phyloP scores from a whole-genome alignment of 345 rosid species.

The Excoecaria cochinchinensis region DNA sequence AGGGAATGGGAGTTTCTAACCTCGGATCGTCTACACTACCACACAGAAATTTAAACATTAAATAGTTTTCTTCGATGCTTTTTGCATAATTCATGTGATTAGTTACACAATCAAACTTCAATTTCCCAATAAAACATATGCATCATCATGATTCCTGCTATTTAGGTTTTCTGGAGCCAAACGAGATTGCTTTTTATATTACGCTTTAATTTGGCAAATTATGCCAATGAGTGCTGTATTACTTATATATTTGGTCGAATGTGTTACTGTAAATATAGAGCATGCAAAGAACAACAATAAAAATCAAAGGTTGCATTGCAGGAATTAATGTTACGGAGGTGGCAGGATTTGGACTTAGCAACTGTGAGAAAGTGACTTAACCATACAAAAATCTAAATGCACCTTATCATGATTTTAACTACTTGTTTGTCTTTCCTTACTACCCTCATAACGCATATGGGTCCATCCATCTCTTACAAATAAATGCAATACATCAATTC shows the following conservation, averaged over 20 bases:
- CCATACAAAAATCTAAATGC: slow-evolving; percentile 23
- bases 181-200: background rate
- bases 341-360: slow-evolving; percentile 6
- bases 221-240: too few species aligned
- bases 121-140: background rate
- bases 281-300: too few species aligned
- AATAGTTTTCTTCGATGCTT: background rate
- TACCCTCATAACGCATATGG: slow-evolving; percentile 20
- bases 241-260: too few species aligned
- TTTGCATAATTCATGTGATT: background rate
- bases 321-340: background rate
- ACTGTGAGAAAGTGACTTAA: slow-evolving; percentile 32
- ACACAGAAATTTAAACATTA: too few species aligned
- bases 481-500: slow-evolving; percentile 23
- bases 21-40: too few species aligned
- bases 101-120: background rate
- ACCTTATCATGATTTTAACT: slow-evolving; percentile 18
- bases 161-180: background rate
- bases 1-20: too few species aligned
- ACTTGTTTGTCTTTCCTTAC: background rate
- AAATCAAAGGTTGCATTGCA: too few species aligned
- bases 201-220: background rate
- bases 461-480: slow-evolving; percentile 24
- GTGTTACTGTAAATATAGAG: too few species aligned
- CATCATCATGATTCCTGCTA: background rate